phyloP scores from a whole-genome alignment of 768 basidiomycete genomes.

The Xerocomus spinulosus region DNA sequence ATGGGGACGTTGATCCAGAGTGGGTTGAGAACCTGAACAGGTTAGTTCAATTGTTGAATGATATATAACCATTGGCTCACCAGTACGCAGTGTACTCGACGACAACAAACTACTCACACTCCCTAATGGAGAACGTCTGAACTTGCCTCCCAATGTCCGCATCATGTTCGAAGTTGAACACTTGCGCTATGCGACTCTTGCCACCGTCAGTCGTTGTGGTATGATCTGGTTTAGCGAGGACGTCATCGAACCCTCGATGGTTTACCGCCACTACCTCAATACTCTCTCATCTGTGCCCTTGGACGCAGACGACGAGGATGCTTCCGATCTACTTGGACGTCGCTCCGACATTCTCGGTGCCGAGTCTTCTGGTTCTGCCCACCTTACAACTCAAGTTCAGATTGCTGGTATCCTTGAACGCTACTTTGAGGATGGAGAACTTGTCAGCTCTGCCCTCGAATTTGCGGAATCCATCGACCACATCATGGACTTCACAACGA shows the following conservation, averaged over 20 bases:
- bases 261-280: constrained; percentile 83
- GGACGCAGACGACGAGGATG: constrained; percentile 87
- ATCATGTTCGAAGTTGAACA: constrained; percentile 99
- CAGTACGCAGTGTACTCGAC: constrained; percentile 75
- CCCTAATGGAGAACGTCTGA: constrained; percentile 97
- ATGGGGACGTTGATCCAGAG: constrained; percentile 99
- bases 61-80: constrained; percentile 1
- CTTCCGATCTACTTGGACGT: constrained; percentile 55
- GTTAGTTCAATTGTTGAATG: constrained; percentile 38
- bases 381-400: constrained; percentile 71
- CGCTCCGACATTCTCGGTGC: constrained; percentile 41
- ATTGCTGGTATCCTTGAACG: constrained; percentile 71
- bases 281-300: constrained; percentile 70
- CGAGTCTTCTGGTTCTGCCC: constrained; percentile 53
- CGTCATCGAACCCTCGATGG: constrained; percentile 86
- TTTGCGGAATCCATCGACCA: constrained; percentile 88
- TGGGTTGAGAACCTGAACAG: constrained; percentile 99
- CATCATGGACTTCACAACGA: constrained; percentile 97
- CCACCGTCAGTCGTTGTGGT: constrained; percentile 98
- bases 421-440: constrained; percentile 77
- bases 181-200: constrained; percentile 92
- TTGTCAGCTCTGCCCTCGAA: constrained; percentile 73
- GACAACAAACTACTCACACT: constrained; percentile 97
- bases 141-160: constrained; percentile 92
- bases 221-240: constrained; percentile 99